Base-by-base conservation (phyloP, 768 basidiomycete species). In the Serendipita sp. region DNA sequence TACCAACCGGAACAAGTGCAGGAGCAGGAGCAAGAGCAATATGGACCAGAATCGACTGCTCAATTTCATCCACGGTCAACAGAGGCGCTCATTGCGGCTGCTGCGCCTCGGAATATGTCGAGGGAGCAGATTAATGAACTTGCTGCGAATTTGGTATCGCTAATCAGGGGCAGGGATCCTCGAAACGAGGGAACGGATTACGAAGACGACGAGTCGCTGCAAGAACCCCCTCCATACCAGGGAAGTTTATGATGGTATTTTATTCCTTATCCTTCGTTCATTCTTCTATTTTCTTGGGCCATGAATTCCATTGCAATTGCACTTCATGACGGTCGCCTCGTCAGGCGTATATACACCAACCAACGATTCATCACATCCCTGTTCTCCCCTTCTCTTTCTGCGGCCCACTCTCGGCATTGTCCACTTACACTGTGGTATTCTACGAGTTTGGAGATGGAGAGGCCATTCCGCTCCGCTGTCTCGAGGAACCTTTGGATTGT, bases 401-500 rank as follows among this genome's bases (percentile, higher is more conserved):
- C 9, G n/a, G 45, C 1, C 45, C 45, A 48, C 7, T 28, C 45
- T 9, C 45, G 45, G 9, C n/a, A 9, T n/a, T 48, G 7, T 20
- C 45, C 26, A 17, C 26, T 48, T 20, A 28, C n/a, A 28, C n/a
- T 28, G 1, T 48, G 45, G 17, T 48, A 48, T 17, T 48, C 45
- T 28, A 48, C 2, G 9, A 28, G 7, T 9, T 48, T 48, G 7
- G n/a, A 9, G 26, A 65, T 22, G 3, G 20, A 38, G 28, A 88
- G 75, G 3, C 78, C 82, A 61, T 68, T 72, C 5, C 64, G 65
- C 3, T 66, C 62, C 20, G 75, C 76, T 9, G 68, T 68, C 11
- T 72, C 67, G 43, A 88, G 67, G 71, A 88, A 88, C 4, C 81
- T 73, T 61, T 82, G 77, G 31, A 90, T 76, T 1, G 85, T 82